Evolutionary conservation across 768 basidiomycete species (phyloP).

Genomic region (Clitopilus passeckerianus): DNA sequence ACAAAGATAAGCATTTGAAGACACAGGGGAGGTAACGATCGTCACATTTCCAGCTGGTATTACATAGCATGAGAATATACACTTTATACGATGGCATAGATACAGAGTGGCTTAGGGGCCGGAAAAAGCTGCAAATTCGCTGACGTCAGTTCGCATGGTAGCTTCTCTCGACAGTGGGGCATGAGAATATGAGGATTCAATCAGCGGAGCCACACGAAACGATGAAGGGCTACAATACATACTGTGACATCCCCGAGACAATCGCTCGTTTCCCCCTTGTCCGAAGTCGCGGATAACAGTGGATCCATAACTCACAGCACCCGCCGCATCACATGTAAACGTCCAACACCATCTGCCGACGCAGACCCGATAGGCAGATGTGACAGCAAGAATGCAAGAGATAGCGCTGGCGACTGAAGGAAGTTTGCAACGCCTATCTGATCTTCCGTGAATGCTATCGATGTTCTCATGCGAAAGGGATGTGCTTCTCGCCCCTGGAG

Average conservation of each 20-base stretch:
- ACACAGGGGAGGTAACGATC: not conserved
- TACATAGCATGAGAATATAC: too few species aligned
- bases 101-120: too few species aligned
- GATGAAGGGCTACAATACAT: not conserved
- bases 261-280: not conserved
- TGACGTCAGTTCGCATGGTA: not conserved
- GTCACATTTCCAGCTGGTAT: not conserved
- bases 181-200: not conserved
- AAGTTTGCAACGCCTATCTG: too few species aligned
- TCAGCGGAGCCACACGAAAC: not conserved
- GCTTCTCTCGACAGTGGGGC: not conserved
- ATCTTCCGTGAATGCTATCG: too few species aligned
- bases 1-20: not conserved
- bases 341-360: not conserved
- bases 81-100: too few species aligned
- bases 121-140: too few species aligned
- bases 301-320: not conserved
- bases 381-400: not conserved
- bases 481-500: not conserved
- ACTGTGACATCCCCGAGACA: not conserved
- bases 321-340: not conserved
- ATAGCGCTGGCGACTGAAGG: not conserved
- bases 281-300: not conserved
- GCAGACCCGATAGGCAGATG: not conserved
- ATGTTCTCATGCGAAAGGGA: too few species aligned